phyloP scores from a whole-genome alignment of 805 yeast species.

The Myxozyma melibiosi region DNA sequence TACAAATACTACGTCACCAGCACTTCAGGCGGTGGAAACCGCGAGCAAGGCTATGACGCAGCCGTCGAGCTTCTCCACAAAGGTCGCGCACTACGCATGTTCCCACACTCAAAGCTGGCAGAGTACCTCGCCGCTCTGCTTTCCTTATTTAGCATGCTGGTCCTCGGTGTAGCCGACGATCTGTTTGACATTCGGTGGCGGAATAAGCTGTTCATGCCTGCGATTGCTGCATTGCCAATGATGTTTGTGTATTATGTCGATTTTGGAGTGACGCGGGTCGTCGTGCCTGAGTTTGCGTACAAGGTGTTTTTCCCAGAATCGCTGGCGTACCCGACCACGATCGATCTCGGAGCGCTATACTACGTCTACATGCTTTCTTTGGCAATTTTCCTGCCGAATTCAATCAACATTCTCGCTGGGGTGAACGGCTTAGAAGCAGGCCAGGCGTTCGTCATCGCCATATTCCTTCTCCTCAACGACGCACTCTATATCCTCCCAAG shows the following conservation, averaged over 20 bases:
- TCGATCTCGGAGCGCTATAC: conserved; percentile 79
- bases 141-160: conserved; percentile 78
- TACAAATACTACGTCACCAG: conserved; percentile 67
- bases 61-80: conserved; percentile 22
- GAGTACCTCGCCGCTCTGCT: conserved; percentile 84
- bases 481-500: conserved; percentile 58
- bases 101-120: conserved; percentile 77
- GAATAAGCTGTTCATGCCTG: conserved; percentile 94
- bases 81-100: conserved; percentile 40
- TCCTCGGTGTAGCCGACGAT: conserved; percentile 91
- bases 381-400: conserved; percentile 92
- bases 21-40: conserved; percentile 61
- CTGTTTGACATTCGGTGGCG: conserved; percentile 96
- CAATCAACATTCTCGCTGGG: conserved; percentile 95
- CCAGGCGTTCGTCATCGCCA: conserved; percentile 78
- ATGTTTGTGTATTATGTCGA: conserved; percentile 90
- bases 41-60: conserved; percentile 47
- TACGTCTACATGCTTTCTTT: conserved; percentile 89
- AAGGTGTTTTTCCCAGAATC: conserved; percentile 38
- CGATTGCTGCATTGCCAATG: conserved; percentile 89
- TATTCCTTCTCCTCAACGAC: conserved; percentile 76
- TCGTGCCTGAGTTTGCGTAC: conserved; percentile 72
- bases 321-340: conserved; percentile 38
- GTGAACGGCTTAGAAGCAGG: conserved; percentile 96
- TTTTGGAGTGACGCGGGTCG: conserved; percentile 85